Evolutionary conservation across 2,329 filamentous ascomycete species (phyloP), one percentile per base, ranked within the genome.

Genomic region (Aspergillus brasiliensis): DNA sequence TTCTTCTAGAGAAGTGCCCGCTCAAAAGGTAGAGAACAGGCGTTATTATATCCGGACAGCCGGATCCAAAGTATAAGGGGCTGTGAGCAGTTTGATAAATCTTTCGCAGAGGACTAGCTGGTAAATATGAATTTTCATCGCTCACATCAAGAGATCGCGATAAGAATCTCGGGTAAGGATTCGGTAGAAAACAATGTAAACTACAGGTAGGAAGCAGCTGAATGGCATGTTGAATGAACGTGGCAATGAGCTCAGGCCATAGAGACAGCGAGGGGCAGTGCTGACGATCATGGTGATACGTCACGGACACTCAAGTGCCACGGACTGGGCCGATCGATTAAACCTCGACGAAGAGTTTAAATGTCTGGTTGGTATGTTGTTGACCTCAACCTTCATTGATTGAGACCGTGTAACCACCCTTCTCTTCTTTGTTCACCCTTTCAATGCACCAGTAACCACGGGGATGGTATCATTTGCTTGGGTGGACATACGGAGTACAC

Each of bases 241-340:
- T 28, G 37, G 37, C 10, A 44, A 19, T 15, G 15, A 27, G 17
- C 37, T 42, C 37, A 37, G 51, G 13, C n/a, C 40, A 44, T 46
- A 7, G 23, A 46, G 27, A 28, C 10, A 44, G 38, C 38, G 6
- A 21, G 25, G 40, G 15, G 25, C 17, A 21, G 21, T 17, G 25
- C 31, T 38, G 52, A 13, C 38, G 52, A 46, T 55, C 25, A 31
- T 15, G 25, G n/a, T 34, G 52, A 34, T 46, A 55, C 52, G 52
- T 55, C 52, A 55, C 28, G 25, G 31, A 34, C n/a, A 28, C n/a
- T n/a, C 38, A 38, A 21, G 38, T 25, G 52, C 25, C 25, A 55
- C 38, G 34, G 52, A 19, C 17, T n/a, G 15, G 31, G 52, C 5
- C 17, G 40, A 31, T 34, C 25, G 34, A 15, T n/a, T 21, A 25